These are phyloP conservation scores for Claviceps africana DNA, from an alignment of 2,329 filamentous ascomycete species.

Conservation along the genomic window DNA sequence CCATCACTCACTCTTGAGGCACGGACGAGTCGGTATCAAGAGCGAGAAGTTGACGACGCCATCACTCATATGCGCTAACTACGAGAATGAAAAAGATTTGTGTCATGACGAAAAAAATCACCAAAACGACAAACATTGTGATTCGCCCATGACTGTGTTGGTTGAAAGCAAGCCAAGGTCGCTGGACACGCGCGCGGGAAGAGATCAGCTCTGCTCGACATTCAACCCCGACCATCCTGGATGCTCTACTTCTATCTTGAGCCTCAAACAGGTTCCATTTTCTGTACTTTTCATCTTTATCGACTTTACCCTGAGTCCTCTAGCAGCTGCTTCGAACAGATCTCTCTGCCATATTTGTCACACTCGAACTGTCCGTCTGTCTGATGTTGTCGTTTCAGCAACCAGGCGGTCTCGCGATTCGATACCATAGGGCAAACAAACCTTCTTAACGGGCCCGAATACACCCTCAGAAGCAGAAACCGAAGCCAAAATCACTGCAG, in stretches of 20 bases:
- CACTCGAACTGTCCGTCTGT: background rate
- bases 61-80: background rate
- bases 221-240: background rate
- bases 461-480: background rate
- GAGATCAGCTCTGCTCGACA: background rate
- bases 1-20: background rate
- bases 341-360: background rate
- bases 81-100: background rate
- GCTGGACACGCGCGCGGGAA: background rate
- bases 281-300: background rate
- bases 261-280: background rate
- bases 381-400: conserved; percentile 3
- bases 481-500: background rate
- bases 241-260: background rate
- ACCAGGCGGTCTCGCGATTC: conserved; percentile 3
- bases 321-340: too few species aligned
- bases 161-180: background rate
- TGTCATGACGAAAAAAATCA: background rate
- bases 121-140: background rate
- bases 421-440: background rate
- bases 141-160: background rate
- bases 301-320: background rate
- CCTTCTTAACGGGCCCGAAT: background rate
- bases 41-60: background rate
- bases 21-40: background rate